These are phyloP conservation scores for Tetracladium setigerum DNA, from an alignment of 495 filamentous ascomycete species.

Conservation along the genomic window DNA sequence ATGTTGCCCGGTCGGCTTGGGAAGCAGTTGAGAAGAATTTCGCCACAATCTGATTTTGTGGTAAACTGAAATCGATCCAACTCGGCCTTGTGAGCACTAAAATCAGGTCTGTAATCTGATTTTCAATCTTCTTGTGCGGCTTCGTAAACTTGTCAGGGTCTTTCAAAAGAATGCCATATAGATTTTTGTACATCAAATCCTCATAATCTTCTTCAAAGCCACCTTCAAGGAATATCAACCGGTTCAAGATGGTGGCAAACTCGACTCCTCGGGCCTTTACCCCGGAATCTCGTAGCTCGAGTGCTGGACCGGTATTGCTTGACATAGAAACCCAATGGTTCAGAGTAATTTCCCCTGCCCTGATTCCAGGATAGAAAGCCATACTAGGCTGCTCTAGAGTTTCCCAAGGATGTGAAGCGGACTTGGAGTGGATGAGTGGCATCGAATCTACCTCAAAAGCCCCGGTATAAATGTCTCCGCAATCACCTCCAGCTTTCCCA, in stretches of 20 bases:
- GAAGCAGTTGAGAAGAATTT: conserved; percentile 49
- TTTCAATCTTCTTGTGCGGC: conserved; percentile 50
- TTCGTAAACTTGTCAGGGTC: conserved; percentile 42
- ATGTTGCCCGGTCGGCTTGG: conserved; percentile 30
- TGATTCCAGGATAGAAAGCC: conserved; percentile 48
- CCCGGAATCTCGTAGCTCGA: conserved; percentile 41
- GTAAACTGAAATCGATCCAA: conserved; percentile 63
- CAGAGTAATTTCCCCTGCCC: conserved; percentile 53
- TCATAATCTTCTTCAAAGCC: conserved; percentile 50
- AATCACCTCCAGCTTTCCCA: conserved; percentile 6
- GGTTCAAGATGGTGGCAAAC: conserved; percentile 42
- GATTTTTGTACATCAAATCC: conserved; percentile 43
- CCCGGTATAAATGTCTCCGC: conserved; percentile 1
- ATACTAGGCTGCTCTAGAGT: conserved; percentile 59
- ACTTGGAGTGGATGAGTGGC: conserved; percentile 20
- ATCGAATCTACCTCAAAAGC: conserved; percentile 17
- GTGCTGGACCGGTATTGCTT: conserved; percentile 37
- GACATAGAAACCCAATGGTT: conserved; percentile 47
- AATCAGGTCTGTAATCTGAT: conserved; percentile 61
- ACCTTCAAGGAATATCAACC: conserved; percentile 45
- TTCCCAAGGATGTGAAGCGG: conserved; percentile 48
- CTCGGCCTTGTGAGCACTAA: conserved; percentile 49
- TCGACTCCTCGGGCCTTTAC: conserved; percentile 45
- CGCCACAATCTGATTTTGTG: conserved; percentile 56
- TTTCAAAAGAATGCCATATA: conserved; percentile 41